These are phyloP conservation scores for Lyophyllum atratum DNA, from an alignment of 768 basidiomycete genomes.

Conservation along the genomic window DNA sequence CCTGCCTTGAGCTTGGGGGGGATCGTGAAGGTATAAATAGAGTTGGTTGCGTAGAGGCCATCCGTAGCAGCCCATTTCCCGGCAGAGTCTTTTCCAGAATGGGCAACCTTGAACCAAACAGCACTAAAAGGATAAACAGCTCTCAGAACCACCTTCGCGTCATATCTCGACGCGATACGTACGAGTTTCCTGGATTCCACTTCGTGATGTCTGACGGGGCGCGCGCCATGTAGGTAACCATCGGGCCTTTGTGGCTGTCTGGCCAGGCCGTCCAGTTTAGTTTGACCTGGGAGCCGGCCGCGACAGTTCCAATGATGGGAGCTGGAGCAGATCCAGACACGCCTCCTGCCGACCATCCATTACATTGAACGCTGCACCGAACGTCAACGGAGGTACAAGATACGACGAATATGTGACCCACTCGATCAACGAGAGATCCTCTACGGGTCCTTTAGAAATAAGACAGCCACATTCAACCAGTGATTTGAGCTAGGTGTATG, in stretches of 20 bases:
- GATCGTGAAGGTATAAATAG: slow-evolving; percentile 48
- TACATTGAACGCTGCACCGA: slow-evolving; percentile 31
- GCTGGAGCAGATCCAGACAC: slow-evolving; percentile 37
- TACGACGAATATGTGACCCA: slow-evolving; percentile 6
- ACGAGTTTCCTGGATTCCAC: slow-evolving; percentile 45
- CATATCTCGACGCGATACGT: background rate
- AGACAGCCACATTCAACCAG: background rate
- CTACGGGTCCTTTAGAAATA: slow-evolving; percentile 28
- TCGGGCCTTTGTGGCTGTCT: slow-evolving; percentile 40
- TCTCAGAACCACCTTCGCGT: background rate
- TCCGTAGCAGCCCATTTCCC: slow-evolving; percentile 49
- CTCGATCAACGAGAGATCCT: slow-evolving; percentile 38
- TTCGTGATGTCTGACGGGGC: slow-evolving; percentile 45
- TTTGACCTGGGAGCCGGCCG: slow-evolving; percentile 38
- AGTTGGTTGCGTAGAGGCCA: slow-evolving; percentile 37
- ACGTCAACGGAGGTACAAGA: slow-evolving; percentile 1
- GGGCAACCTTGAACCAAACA: slow-evolving; percentile 55
- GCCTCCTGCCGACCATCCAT: slow-evolving; percentile 28
- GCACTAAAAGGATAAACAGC: slow-evolving; percentile 26
- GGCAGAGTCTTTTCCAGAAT: slow-evolving; percentile 43
- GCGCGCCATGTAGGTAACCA: slow-evolving; percentile 49
- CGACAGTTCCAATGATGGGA: slow-evolving; percentile 39
- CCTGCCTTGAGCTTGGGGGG: slow-evolving; percentile 46
- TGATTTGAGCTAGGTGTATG: background rate
- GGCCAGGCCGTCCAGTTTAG: slow-evolving; percentile 47